Evolutionary conservation across 2,329 filamentous ascomycete species (phyloP), one percentile per base, ranked within the genome.

Genomic region (Diaporthe amygdali): DNA sequence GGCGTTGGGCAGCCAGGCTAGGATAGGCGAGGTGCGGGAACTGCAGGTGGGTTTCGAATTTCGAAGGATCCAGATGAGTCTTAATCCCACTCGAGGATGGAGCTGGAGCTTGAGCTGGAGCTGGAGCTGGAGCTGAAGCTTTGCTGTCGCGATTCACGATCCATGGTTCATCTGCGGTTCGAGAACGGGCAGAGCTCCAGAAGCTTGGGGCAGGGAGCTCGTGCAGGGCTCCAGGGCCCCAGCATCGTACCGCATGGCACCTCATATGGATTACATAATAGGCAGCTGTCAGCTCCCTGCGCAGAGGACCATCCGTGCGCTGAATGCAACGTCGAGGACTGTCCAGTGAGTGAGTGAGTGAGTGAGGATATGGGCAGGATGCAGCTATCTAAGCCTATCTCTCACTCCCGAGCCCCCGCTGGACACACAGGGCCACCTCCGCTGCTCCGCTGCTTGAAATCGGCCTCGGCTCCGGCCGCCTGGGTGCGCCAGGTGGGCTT

Each of bases 1-100:
- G 69, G 64, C 71, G 64, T 73, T 73, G 71, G 71, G 71, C 71
- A 69, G 71, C 69, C 61, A 66, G 70, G 49, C 37, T 59, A 64
- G 51, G 59, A 68, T 39, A 64, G 59, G 59, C 59, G 59, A 64
- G 59, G 59, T 67, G 68, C 59, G 46, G 68, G 39, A 68, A 55
- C 46, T 47, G 56, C 25, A 63, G 55, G 71, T 72, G 68, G 68
- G 52, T 59, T 68, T 64, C 44, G 59, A 49, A 64, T 64, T 64
- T 64, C n/a, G 59, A 44, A 64, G 44, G 59, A 64, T 49, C 30
- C 59, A 64, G 59, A 25, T n/a, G 44, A 49, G 44, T 64, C 59
- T n/a, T 64, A 30, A 37, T 49, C n/a, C 59, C 30, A 49, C 44
- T 64, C 30, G 59, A 63, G 41, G 9, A 9, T 47, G 15, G 55